These are phyloP conservation scores for Arthrobotrys pseudoclavata DNA, from an alignment of 2,329 filamentous ascomycete genomes.

Conservation along the genomic window DNA sequence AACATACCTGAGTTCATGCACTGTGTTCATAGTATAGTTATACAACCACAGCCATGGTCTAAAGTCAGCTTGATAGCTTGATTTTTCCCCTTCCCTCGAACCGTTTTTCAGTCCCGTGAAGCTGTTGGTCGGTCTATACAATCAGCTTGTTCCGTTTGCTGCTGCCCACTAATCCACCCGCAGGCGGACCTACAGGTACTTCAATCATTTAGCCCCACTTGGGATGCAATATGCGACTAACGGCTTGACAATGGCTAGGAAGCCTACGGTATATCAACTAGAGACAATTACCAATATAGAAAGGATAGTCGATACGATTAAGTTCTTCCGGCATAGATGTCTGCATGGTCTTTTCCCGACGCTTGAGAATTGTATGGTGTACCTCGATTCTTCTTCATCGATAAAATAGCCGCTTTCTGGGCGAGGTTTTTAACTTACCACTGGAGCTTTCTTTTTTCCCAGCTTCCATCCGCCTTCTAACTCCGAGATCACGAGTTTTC, in stretches of 20 bases:
- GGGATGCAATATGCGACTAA: slow-evolving; percentile 59
- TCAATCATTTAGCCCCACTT: slow-evolving; percentile 48
- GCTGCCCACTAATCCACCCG: slow-evolving; percentile 28
- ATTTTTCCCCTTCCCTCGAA: slow-evolving; percentile 19
- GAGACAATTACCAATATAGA: slow-evolving; percentile 28
- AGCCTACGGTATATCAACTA: slow-evolving; percentile 15
- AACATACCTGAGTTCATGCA: slow-evolving; percentile 31
- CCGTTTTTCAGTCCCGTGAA: neutral
- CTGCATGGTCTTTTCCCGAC: slow-evolving; percentile 19
- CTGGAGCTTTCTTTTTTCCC: slow-evolving; percentile 37
- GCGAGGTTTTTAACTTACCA: slow-evolving; percentile 52
- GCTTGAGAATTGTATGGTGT: slow-evolving; percentile 13
- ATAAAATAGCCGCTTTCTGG: slow-evolving; percentile 4
- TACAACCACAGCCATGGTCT: slow-evolving; percentile 15
- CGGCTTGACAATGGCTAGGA: slow-evolving; percentile 12
- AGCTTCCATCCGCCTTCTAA: slow-evolving; percentile 45
- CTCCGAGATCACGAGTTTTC: slow-evolving; percentile 56
- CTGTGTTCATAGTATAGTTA: slow-evolving; percentile 9
- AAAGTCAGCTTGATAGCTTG: slow-evolving; percentile 1
- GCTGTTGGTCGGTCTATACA: slow-evolving; percentile 4
- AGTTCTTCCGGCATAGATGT: slow-evolving; percentile 32
- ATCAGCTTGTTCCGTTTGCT: slow-evolving; percentile 8
- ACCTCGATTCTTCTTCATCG: slow-evolving; percentile 17
- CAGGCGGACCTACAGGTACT: slow-evolving; percentile 22
- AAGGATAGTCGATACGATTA: slow-evolving; percentile 45